These are phyloP conservation scores for Brassica hybrid DNA, from an alignment of 441 rosid species.

Conservation along the genomic window DNA sequence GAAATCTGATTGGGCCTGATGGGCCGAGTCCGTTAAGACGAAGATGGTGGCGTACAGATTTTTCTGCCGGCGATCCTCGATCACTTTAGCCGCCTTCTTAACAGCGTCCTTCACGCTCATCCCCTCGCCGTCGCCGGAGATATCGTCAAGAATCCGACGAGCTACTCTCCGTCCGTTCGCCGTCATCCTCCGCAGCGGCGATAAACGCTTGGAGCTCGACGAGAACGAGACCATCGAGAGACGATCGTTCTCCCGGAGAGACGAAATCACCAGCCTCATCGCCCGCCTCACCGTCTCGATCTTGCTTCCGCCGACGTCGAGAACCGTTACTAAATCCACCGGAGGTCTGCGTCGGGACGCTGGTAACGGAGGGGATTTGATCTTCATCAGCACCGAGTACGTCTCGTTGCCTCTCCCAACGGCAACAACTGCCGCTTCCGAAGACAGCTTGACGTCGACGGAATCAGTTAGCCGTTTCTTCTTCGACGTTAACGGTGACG, in stretches of 20 bases:
- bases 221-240: constrained; percentile 85
- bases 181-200: constrained; percentile 74
- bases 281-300: constrained; percentile 65
- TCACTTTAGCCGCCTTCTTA: constrained; percentile 84
- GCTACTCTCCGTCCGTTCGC: constrained; percentile 67
- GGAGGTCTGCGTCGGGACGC: constrained; percentile 58
- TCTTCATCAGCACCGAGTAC: constrained; percentile 60
- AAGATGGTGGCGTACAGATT: constrained; percentile 65
- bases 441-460: constrained; percentile 55
- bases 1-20: constrained; percentile 41
- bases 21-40: constrained; percentile 58
- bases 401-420: constrained; percentile 60
- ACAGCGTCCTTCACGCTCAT: constrained; percentile 76
- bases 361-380: constrained; percentile 59
- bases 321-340: constrained; percentile 75
- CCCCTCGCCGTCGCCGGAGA: constrained; percentile 58
- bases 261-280: constrained; percentile 63
- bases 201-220: constrained; percentile 66
- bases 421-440: constrained; percentile 76
- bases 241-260: constrained; percentile 70
- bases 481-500: constrained; percentile 37
- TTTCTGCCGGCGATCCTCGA: constrained; percentile 83
- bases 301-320: constrained; percentile 67
- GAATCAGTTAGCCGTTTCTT: constrained; percentile 18
- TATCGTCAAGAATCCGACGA: constrained; percentile 69